Evolutionary conservation across 352 stramenopile species (phyloP).

Genomic region (Pythium sukuiense): DNA sequence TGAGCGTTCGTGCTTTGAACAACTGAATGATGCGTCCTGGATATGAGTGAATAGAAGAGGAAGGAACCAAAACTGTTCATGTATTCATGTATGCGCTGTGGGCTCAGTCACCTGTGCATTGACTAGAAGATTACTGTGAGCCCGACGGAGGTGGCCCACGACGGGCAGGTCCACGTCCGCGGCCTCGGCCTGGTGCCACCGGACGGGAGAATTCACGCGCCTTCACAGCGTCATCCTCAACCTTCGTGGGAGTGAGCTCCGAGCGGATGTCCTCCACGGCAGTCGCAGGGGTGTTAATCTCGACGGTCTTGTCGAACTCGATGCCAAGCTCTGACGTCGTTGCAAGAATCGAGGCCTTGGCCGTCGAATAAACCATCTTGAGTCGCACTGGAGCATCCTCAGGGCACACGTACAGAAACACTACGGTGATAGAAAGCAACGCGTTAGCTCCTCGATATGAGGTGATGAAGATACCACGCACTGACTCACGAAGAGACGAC

Average conservation of each 20-base stretch:
- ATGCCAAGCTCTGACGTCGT: slow-evolving; percentile 60
- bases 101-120: background rate
- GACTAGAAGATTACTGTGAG: background rate
- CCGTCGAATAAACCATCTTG: slow-evolving; percentile 92
- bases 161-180: slow-evolving; percentile 47
- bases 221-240: slow-evolving; percentile 60
- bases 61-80: slow-evolving; percentile 11
- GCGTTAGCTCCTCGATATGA: background rate
- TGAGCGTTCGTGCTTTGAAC: background rate
- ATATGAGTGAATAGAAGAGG: slow-evolving; percentile 5
- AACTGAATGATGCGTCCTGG: background rate
- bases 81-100: background rate
- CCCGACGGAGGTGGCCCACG: slow-evolving; percentile 28
- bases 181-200: slow-evolving; percentile 62
- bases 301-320: slow-evolving; percentile 76
- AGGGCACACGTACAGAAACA: slow-evolving; percentile 91
- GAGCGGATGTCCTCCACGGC: slow-evolving; percentile 67
- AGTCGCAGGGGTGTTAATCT: slow-evolving; percentile 65
- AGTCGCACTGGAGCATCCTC: slow-evolving; percentile 82
- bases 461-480: background rate
- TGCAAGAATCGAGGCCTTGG: slow-evolving; percentile 84
- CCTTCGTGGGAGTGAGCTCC: slow-evolving; percentile 51
- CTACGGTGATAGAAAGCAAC: slow-evolving; percentile 23
- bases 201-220: slow-evolving; percentile 75
- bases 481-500: slow-evolving; percentile 24